Evolutionary conservation across 192 early-diverging fungal genomes (phyloP).

Genomic region (Dimargaris cristalligena): DNA sequence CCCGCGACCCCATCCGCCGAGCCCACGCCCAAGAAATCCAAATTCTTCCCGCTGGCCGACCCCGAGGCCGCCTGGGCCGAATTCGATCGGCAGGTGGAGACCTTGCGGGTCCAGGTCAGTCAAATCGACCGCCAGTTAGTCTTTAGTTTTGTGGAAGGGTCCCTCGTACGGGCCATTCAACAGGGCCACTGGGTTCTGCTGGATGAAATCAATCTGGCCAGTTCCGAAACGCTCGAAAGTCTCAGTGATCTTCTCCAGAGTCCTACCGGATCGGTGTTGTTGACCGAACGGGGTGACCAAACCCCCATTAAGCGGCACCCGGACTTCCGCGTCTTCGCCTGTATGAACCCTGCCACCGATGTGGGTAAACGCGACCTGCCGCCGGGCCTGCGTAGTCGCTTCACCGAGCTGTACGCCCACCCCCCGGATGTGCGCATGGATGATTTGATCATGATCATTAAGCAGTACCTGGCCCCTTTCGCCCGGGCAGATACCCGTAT

Average conservation of each 20-base stretch:
- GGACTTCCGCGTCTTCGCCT: conserved; percentile 88
- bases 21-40: not conserved
- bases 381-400: conserved; percentile 73
- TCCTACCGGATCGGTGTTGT: conserved; percentile 57
- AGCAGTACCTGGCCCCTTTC: conserved; percentile 43
- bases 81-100: conserved; percentile 41
- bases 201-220: conserved; percentile 95
- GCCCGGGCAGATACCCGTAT: conserved; percentile 40
- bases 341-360: conserved; percentile 99
- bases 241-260: conserved; percentile 77
- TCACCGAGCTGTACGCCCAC: conserved; percentile 92
- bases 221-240: conserved; percentile 87
- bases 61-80: conserved; percentile 54
- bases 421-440: conserved; percentile 64
- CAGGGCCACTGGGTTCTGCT: conserved; percentile 92
- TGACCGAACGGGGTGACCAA: conserved; percentile 87
- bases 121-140: conserved; percentile 55
- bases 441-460: conserved; percentile 71
- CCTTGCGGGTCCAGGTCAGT: conserved; percentile 61
- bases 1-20: no score
- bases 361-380: conserved; percentile 94
- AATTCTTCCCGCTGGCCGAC: conserved; percentile 2
- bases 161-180: conserved; percentile 73
- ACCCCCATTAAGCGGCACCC: conserved; percentile 71
- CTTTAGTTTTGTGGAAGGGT: conserved; percentile 90